Percentiles rank a stretch among this genome's conserved stretches.
These are phyloP conservation scores for Cenchrus americanus DNA, from an alignment of 176 grass and related monocot species.

Conservation along the genomic window DNA sequence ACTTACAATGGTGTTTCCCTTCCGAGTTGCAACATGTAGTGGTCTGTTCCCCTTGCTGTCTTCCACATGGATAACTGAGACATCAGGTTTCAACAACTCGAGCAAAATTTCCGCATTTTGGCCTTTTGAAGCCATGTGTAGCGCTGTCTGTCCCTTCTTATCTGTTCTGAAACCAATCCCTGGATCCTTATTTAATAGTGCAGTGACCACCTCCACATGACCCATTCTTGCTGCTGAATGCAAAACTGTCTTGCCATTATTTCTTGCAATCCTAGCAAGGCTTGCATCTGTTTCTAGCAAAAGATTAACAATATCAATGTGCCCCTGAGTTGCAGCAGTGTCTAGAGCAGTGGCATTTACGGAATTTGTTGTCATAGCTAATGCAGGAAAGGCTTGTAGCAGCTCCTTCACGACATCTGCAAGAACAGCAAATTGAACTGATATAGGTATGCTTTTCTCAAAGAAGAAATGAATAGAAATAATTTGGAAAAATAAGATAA, in stretches of 20 bases:
- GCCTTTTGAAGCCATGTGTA: slow-evolving; percentile 96
- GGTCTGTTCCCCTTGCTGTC: slow-evolving; percentile 88
- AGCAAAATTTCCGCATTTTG: slow-evolving; percentile 82
- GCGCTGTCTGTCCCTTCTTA: slow-evolving; percentile 91
- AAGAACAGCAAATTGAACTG: slow-evolving; percentile 32
- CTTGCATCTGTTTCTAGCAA: slow-evolving; percentile 85
- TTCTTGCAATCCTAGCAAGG: slow-evolving; percentile 83
- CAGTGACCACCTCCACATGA: slow-evolving; percentile 79
- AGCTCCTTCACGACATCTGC: slow-evolving; percentile 86
- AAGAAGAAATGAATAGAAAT: not conserved
- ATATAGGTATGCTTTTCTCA: not conserved
- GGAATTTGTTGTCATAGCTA: slow-evolving; percentile 94
- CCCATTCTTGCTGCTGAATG: slow-evolving; percentile 99
- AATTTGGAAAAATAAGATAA: not conserved
- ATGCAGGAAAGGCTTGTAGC: slow-evolving; percentile 67
- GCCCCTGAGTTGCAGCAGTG: slow-evolving; percentile 85
- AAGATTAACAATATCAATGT: slow-evolving; percentile 86
- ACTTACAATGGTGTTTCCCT: slow-evolving; percentile 79
- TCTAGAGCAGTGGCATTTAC: slow-evolving; percentile 95
- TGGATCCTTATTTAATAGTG: slow-evolving; percentile 85
- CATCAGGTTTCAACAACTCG: slow-evolving; percentile 77
- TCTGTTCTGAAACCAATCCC: slow-evolving; percentile 83
- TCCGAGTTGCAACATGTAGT: slow-evolving; percentile 90
- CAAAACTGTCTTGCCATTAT: slow-evolving; percentile 86
- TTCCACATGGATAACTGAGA: slow-evolving; percentile 74